These are phyloP conservation scores for Platanus orientalis DNA, from an alignment of 164 flowering plant genomes.

Conservation along the genomic window DNA sequence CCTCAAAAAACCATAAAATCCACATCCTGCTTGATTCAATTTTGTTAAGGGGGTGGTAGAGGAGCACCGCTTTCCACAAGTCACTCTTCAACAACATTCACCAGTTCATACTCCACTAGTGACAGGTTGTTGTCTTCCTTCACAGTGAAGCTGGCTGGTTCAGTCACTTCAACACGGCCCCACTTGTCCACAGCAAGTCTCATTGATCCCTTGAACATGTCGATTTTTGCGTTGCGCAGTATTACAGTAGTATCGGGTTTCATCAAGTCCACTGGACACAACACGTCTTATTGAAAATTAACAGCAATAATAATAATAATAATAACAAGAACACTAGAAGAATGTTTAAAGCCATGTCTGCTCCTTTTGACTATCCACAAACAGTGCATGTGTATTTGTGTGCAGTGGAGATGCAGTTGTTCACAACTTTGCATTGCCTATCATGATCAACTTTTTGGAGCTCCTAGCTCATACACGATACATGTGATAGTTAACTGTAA, in stretches of 20 bases:
- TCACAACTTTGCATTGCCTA: too few species aligned
- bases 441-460: too few species aligned
- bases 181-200: conserved; percentile 29
- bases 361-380: too few species aligned
- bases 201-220: conserved; percentile 31
- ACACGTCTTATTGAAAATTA: neutral
- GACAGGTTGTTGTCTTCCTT: conserved; percentile 27
- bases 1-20: neutral
- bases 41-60: neutral
- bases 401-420: too few species aligned
- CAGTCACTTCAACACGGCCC: conserved; percentile 28
- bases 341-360: too few species aligned
- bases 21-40: neutral
- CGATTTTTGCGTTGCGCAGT: conserved; percentile 26
- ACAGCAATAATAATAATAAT: neutral
- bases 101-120: conserved; percentile 24
- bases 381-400: too few species aligned
- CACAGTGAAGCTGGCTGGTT: conserved; percentile 22
- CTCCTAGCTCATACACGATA: too few species aligned
- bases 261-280: conserved; percentile 18
- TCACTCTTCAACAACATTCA: conserved; percentile 22
- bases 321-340: too few species aligned
- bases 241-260: conserved; percentile 20
- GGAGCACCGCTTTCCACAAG: neutral
- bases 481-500: too few species aligned